These are phyloP conservation scores for Ophiostoma perfectum DNA, from an alignment of 2,329 filamentous ascomycete genomes.

Conservation along the genomic window DNA sequence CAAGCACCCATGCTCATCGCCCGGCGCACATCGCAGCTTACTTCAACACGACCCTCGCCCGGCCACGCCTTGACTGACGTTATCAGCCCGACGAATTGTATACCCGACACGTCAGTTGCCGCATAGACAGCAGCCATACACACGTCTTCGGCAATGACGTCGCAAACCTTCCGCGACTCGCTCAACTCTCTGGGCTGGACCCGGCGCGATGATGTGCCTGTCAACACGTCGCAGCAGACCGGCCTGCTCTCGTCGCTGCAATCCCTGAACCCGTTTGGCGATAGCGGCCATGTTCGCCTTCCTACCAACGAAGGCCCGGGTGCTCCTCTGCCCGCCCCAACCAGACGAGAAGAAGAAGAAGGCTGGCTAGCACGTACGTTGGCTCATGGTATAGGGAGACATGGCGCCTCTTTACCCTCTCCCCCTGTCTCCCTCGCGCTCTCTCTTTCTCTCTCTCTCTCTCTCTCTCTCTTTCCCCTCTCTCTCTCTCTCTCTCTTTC, in stretches of 20 bases:
- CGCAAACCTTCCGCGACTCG: slow-evolving; percentile 82
- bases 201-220: slow-evolving; percentile 73
- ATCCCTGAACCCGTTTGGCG: slow-evolving; percentile 80
- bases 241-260: slow-evolving; percentile 76
- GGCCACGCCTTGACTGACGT: too few species aligned
- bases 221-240: slow-evolving; percentile 64
- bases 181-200: slow-evolving; percentile 96
- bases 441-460: too few species aligned
- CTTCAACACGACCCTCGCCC: too few species aligned
- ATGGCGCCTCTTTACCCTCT: slow-evolving; percentile 12
- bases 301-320: slow-evolving; percentile 78
- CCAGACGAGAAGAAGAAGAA: slow-evolving; percentile 86
- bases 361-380: slow-evolving; percentile 88
- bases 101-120: too few species aligned
- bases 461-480: slow-evolving; percentile 25
- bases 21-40: too few species aligned
- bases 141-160: slow-evolving; percentile 58
- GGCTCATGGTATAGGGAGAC: neutral
- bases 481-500: slow-evolving; percentile 22
- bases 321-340: slow-evolving; percentile 79
- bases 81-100: too few species aligned
- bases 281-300: slow-evolving; percentile 71
- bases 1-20: too few species aligned
- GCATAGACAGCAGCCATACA: neutral
- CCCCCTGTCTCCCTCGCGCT: slow-evolving; percentile 18